Evolutionary conservation across 768 basidiomycete species (phyloP).

Genomic region (Mrakia gelida): DNA sequence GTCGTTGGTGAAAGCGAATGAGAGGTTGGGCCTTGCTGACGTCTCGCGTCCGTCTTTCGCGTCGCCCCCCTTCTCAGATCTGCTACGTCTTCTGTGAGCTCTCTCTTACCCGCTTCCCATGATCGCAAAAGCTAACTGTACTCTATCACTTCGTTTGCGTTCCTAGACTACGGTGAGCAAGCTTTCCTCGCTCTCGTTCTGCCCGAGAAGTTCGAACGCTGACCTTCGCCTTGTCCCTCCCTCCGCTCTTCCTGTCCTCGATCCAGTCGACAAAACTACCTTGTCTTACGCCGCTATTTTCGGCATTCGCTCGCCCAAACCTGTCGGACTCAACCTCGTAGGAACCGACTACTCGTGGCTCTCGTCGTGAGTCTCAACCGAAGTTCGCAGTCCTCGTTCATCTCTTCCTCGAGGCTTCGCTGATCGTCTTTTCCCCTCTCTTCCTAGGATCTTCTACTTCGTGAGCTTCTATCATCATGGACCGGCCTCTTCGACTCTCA

Average conservation of each 20-base stretch:
- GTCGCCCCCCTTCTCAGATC: too few species aligned
- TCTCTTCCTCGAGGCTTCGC: neutral
- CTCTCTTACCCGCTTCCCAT: neutral
- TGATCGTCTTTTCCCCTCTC: neutral
- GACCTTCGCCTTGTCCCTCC: neutral
- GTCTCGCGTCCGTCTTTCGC: neutral
- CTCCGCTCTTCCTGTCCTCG: neutral
- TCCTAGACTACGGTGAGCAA: too few species aligned
- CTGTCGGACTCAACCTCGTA: slow-evolving; percentile 41
- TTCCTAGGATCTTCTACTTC: slow-evolving; percentile 44
- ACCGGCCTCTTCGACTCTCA: neutral
- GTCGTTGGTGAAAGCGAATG: neutral
- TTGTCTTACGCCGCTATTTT: slow-evolving; percentile 36
- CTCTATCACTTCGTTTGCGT: too few species aligned
- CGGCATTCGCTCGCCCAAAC: slow-evolving; percentile 38
- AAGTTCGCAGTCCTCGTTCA: neutral
- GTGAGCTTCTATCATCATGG: slow-evolving; percentile 44
- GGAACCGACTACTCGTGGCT: slow-evolving; percentile 46
- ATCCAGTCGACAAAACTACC: neutral
- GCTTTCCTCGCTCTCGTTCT: too few species aligned
- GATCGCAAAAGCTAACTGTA: too few species aligned
- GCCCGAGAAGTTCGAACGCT: too few species aligned
- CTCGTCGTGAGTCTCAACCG: neutral
- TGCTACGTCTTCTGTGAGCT: slow-evolving; percentile 3
- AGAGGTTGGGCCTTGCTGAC: neutral